Conservation (phyloP, 176 grass and related monocot genomes). For the Coix lacrymajobi region DNA sequence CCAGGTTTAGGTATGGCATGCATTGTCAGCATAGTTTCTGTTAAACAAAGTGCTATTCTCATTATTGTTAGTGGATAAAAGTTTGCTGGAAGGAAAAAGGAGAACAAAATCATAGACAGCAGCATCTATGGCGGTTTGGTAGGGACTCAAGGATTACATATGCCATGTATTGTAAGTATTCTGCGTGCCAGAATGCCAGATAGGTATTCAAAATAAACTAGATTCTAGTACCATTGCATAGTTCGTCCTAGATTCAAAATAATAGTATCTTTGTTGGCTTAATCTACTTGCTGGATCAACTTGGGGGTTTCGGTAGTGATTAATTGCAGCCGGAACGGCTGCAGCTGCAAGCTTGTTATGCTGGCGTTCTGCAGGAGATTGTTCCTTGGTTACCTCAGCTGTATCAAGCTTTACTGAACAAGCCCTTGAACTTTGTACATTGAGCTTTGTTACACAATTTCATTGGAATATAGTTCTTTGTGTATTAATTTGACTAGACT, state of each 20-base stretch:
- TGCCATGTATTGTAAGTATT: neutral
- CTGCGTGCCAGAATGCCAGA: neutral
- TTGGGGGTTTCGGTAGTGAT: neutral
- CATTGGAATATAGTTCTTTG: neutral
- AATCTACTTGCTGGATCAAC: neutral
- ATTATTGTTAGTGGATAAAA: constrained; percentile 7
- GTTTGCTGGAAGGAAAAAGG: neutral
- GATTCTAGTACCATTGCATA: neutral
- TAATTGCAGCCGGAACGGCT: neutral
- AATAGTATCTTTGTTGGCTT: neutral
- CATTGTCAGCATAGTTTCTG: neutral
- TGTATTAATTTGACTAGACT: neutral
- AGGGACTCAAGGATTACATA: neutral
- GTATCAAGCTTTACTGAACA: neutral
- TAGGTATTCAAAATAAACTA: neutral
- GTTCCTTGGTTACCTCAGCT: neutral
- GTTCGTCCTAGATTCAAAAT: neutral
- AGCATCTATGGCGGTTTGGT: neutral
- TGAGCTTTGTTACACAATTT: neutral
- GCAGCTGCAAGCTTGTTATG: neutral
- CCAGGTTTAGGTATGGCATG: neutral
- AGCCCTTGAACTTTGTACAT: neutral
- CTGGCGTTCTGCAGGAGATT: neutral
- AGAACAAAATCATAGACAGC: neutral
- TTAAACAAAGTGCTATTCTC: neutral